Percentiles rank a stretch among this genome's conserved stretches.
Conservation (phyloP, 805 yeast species). For the Starmerella sirachaensis region DNA sequence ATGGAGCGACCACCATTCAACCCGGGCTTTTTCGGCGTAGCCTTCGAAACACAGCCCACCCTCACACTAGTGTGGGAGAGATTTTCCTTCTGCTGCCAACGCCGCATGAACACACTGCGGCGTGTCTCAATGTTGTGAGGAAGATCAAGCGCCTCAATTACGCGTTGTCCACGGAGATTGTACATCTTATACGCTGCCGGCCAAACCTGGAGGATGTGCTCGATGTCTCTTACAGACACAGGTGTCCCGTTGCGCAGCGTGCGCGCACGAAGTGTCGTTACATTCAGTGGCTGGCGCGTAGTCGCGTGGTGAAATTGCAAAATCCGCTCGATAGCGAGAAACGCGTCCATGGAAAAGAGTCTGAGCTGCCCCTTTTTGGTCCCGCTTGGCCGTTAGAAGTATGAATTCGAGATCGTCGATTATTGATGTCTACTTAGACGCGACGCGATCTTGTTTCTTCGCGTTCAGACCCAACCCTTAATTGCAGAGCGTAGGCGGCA, state of each 20-base stretch:
- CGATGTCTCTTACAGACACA: conserved; percentile 17
- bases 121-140: conserved; percentile 11
- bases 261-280: conserved; percentile 17
- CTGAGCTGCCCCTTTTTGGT: no score
- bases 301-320: conserved; percentile 21
- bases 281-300: conserved; percentile 19
- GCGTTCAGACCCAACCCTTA: no score
- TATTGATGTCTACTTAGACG: not conserved
- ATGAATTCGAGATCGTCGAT: not conserved
- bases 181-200: conserved; percentile 22
- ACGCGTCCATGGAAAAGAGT: conserved; percentile 12
- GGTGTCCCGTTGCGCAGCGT: conserved; percentile 19
- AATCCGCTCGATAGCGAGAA: conserved; percentile 22
- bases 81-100: conserved; percentile 14
- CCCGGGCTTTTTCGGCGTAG: not conserved
- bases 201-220: conserved; percentile 20
- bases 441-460: no score
- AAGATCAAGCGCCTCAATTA: conserved; percentile 14
- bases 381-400: no score
- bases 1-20: not conserved
- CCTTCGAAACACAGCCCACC: conserved; percentile 3
- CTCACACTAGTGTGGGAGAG: not conserved
- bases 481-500: no score
- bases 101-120: not conserved
- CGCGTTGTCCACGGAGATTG: conserved; percentile 1